Percentiles rank a stretch among this genome's conserved stretches.
Evolutionary conservation across 2,329 filamentous ascomycete genomes (phyloP).

Genomic region (Cytospora piceae): DNA sequence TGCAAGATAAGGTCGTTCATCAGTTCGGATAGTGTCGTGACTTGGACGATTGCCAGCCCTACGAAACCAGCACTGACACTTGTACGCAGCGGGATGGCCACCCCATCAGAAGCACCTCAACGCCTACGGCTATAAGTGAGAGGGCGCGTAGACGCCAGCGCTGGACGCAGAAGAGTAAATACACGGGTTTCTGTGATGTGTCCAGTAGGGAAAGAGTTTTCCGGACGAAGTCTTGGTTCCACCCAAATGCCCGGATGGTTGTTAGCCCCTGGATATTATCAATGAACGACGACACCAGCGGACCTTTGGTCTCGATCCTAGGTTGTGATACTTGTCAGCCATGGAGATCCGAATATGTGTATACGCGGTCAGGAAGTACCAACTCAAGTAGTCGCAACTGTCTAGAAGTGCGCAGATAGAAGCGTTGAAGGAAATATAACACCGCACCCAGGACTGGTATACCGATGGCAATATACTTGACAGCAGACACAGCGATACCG

Average conservation of each 20-base stretch:
- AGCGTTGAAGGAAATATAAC: conserved; percentile 6
- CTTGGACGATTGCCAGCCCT: conserved; percentile 31
- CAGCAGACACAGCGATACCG: neutral
- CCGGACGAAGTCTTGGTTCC: conserved; percentile 6
- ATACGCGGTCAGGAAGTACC: neutral
- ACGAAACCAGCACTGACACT: conserved; percentile 23
- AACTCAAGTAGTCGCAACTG: conserved; percentile 14
- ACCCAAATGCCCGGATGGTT: conserved; percentile 25
- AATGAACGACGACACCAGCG: neutral
- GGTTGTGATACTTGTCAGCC: too few species aligned
- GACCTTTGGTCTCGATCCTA: conserved; percentile 11
- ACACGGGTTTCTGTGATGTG: conserved; percentile 31
- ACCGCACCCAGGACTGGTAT: conserved; percentile 7
- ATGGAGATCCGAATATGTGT: neutral
- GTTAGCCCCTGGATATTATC: conserved; percentile 5
- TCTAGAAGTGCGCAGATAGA: conserved; percentile 14
- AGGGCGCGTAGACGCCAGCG: conserved; percentile 32
- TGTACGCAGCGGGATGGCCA: conserved; percentile 19
- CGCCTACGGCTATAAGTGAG: conserved; percentile 28
- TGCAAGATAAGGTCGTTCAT: conserved; percentile 24
- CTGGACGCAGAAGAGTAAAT: conserved; percentile 32
- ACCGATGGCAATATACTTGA: neutral
- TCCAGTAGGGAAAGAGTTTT: conserved; percentile 24
- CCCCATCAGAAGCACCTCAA: conserved; percentile 30
- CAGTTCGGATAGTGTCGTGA: conserved; percentile 18